phyloP scores from a whole-genome alignment of 2,329 filamentous ascomycete genomes.

The Neonectria punicea region DNA sequence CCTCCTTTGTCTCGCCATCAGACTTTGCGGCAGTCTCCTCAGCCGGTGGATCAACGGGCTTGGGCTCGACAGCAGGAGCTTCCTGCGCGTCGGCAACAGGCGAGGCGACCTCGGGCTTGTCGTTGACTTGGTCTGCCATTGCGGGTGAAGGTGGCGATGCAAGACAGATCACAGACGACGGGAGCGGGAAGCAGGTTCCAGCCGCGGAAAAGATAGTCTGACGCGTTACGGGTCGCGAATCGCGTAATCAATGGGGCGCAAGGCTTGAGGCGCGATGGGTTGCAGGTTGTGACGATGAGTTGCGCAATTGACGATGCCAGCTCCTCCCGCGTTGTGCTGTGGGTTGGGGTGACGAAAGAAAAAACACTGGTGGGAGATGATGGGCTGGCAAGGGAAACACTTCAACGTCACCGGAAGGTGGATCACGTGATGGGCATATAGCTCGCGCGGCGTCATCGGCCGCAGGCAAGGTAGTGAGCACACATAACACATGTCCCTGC shows the following conservation, averaged over 20 bases:
- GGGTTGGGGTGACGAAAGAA: conserved; percentile 49
- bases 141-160: conserved; percentile 37
- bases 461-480: conserved; percentile 23
- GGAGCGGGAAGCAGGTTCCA: conserved; percentile 30
- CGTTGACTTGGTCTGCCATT: conserved; percentile 53
- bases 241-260: conserved; percentile 45
- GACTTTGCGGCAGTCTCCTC: conserved; percentile 40
- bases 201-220: conserved; percentile 35
- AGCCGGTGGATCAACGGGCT: conserved; percentile 35
- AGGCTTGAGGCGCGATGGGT: conserved; percentile 45
- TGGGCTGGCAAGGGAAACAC: conserved; percentile 46
- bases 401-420: conserved; percentile 49
- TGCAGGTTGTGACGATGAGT: conserved; percentile 44
- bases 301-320: conserved; percentile 47
- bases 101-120: conserved; percentile 50
- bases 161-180: conserved; percentile 32
- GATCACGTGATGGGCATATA: conserved; percentile 48
- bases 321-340: conserved; percentile 47
- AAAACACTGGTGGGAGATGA: conserved; percentile 49
- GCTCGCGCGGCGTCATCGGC: conserved; percentile 40
- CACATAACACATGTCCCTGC: conserved; percentile 29
- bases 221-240: conserved; percentile 46
- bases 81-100: conserved; percentile 47
- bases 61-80: conserved; percentile 39
- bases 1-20: conserved; percentile 43